Conservation (phyloP, 441 rosid genomes). For the Omphalea diandra region DNA sequence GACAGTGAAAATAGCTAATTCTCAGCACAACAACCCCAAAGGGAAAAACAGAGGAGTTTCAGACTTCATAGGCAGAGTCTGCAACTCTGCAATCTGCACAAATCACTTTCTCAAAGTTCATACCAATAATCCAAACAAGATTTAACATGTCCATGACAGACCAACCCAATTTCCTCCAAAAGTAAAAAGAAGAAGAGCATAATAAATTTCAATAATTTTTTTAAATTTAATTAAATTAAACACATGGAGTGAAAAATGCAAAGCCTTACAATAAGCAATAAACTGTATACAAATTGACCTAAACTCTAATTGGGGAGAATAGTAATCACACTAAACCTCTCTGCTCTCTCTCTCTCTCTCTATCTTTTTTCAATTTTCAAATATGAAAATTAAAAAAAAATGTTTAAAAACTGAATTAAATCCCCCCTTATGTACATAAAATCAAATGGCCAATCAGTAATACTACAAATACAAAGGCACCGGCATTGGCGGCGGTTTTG, state of each 20-base stretch:
- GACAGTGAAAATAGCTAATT: not conserved
- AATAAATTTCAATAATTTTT: not conserved
- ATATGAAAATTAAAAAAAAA: not conserved
- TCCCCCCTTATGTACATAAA: conserved; percentile 1
- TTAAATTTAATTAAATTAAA: not conserved
- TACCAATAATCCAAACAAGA: not conserved
- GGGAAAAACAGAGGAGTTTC: not conserved
- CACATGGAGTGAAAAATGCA: conserved; percentile 3
- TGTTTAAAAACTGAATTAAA: not conserved
- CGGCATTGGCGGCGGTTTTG: conserved; percentile 54
- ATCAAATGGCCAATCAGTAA: not conserved
- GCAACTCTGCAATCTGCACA: not conserved
- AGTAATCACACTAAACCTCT: not conserved
- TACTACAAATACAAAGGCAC: conserved; percentile 59
- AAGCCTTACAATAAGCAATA: not conserved
- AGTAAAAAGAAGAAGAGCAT: no score
- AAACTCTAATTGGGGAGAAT: not conserved
- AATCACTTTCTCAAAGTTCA: not conserved
- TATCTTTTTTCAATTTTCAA: not conserved
- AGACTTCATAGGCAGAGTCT: not conserved
- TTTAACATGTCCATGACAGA: no score
- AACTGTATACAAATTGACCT: conserved; percentile 5
- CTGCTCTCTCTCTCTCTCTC: not conserved
- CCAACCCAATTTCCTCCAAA: no score
- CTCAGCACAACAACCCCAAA: not conserved